phyloP scores from a whole-genome alignment of 176 grass and related monocot species.

The Carex cristatella region DNA sequence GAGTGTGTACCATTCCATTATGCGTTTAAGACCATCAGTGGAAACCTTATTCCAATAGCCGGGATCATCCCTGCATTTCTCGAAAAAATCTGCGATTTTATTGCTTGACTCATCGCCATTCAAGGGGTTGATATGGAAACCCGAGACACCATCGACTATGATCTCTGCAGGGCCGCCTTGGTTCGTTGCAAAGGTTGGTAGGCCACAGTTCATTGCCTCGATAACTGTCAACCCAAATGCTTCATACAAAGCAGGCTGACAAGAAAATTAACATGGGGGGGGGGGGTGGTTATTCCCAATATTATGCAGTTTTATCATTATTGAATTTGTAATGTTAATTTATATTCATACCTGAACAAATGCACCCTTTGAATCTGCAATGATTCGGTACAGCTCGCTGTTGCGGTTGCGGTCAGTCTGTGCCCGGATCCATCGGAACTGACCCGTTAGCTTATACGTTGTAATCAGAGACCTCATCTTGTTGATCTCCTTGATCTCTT shows the following conservation, averaged over 20 bases:
- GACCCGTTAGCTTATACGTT: conserved; percentile 75
- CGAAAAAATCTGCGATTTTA: conserved; percentile 86
- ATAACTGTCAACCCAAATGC: conserved; percentile 92
- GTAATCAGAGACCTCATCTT: conserved; percentile 85
- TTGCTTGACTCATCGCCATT: conserved; percentile 57
- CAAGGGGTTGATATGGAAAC: conserved; percentile 83
- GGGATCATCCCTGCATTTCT: conserved; percentile 69
- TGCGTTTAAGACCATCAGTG: conserved; percentile 79
- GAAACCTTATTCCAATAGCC: conserved; percentile 90
- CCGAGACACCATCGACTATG: conserved; percentile 77
- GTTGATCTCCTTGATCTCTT: conserved; percentile 93
- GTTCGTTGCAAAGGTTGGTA: conserved; percentile 88
- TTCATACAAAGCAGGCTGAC: conserved; percentile 93
- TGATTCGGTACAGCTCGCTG: conserved; percentile 83
- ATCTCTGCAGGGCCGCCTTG: conserved; percentile 91
- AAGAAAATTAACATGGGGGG: conserved; percentile 2
- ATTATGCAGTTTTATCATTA: not conserved
- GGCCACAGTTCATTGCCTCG: conserved; percentile 93
- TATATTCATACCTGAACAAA: conserved; percentile 69
- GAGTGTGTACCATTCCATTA: conserved; percentile 65
- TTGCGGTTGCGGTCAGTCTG: conserved; percentile 82
- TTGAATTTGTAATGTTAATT: not conserved
- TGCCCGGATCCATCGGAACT: conserved; percentile 81
- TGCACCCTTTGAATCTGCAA: conserved; percentile 80
- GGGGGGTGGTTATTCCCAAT: not conserved